A percentile compares a stretch with the other conserved stretches of the same genome.
Conservation (phyloP, 805 yeast genomes). For the Metschnikowia gruessii region DNA sequence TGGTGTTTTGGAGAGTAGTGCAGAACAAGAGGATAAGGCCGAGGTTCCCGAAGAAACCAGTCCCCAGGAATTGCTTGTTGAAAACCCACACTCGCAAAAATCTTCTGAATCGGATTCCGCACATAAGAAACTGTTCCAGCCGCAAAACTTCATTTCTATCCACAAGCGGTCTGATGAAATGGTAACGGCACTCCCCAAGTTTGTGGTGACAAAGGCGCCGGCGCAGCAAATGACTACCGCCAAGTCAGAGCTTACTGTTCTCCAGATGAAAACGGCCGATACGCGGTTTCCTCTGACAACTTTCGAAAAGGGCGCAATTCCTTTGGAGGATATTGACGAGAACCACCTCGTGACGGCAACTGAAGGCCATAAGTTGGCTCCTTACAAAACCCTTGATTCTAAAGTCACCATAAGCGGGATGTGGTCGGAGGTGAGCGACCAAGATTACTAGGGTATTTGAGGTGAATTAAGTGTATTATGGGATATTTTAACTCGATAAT, state of each 20-base stretch:
- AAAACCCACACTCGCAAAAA: constrained; percentile 23
- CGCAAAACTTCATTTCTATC: constrained; percentile 11
- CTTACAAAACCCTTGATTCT: constrained; percentile 8
- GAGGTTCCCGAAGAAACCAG: neutral
- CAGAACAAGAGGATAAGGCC: constrained; percentile 2
- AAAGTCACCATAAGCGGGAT: constrained; percentile 8
- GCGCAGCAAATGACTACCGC: no score
- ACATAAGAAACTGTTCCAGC: constrained; percentile 5
- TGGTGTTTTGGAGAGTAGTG: constrained; percentile 1
- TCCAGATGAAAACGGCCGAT: constrained; percentile 7
- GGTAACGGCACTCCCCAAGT: constrained; percentile 1
- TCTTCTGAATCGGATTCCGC: constrained; percentile 1
- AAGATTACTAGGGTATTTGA: neutral
- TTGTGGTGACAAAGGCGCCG: constrained; percentile 6
- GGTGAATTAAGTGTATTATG: no score
- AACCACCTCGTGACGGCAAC: neutral
- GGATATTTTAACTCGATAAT: no score
- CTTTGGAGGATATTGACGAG: neutral
- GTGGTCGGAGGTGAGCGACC: constrained; percentile 14
- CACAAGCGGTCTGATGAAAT: constrained; percentile 5
- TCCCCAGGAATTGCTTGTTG: neutral
- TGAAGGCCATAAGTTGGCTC: constrained; percentile 4
- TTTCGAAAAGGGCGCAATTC: neutral
- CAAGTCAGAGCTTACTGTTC: no score
- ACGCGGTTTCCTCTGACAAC: constrained; percentile 7